A percentile compares a stretch with the other conserved stretches of the same genome.
These are phyloP conservation scores for Aspergillus uvarum DNA, from an alignment of 2,329 filamentous ascomycete genomes.

Conservation along the genomic window DNA sequence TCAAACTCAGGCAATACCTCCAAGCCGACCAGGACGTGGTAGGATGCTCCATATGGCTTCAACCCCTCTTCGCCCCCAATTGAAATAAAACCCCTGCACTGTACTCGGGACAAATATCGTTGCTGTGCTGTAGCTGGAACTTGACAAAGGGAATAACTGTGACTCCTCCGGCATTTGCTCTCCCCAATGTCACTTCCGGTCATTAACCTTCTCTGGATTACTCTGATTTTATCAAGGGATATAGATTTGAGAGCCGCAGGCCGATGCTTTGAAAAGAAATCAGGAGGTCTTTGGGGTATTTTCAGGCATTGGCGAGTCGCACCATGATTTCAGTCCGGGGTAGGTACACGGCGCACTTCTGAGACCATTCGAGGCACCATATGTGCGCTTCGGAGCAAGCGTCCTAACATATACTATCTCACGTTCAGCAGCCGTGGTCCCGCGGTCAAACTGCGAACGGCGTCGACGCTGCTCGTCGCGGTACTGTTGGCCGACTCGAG, in stretches of 20 bases:
- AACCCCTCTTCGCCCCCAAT: conserved; percentile 24
- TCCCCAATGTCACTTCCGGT: neutral
- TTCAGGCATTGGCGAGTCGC: conserved; percentile 18
- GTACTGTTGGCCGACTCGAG: conserved; percentile 70
- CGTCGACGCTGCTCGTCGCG: conserved; percentile 74
- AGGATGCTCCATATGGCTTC: conserved; percentile 18
- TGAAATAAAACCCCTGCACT: neutral
- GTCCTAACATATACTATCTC: conserved; percentile 51
- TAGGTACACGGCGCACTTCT: conserved; percentile 29
- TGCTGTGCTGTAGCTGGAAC: neutral
- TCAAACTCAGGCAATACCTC: conserved; percentile 26
- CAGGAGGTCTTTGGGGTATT: conserved; percentile 23
- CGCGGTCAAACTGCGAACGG: conserved; percentile 77
- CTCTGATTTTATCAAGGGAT: neutral
- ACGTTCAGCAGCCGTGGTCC: conserved; percentile 68
- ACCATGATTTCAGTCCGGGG: conserved; percentile 26
- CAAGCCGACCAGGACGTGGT: conserved; percentile 27
- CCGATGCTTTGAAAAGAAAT: neutral
- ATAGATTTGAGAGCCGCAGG: neutral
- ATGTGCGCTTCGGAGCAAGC: conserved; percentile 19
- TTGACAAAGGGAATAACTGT: conserved; percentile 6
- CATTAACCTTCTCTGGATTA: no score
- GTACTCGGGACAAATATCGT: conserved; percentile 17
- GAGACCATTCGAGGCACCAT: conserved; percentile 19
- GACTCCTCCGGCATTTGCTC: neutral